Base-by-base conservation (phyloP, 371 early-diverging fungal species). In the Lichtheimia ramosa region DNA sequence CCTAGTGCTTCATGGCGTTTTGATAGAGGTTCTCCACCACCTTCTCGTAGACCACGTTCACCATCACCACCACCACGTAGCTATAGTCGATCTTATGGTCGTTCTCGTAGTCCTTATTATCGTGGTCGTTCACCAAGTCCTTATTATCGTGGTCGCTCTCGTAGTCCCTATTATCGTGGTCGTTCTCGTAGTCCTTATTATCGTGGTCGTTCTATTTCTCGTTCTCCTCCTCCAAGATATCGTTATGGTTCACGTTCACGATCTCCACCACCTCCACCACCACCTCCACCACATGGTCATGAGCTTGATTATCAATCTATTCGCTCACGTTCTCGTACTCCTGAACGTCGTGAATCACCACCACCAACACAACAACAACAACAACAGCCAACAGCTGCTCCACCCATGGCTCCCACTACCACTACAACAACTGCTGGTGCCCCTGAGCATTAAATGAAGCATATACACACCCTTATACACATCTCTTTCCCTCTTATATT, bases 31-130 rank as follows among this genome's bases (percentile, higher is more conserved):
- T 61, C 62, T 21, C 58, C 58, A 34, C 34, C 34, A 34, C 42
- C 77, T 91, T 48, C 95, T 91, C 13, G 90, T 93, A 25, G 92
- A 92, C 24, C 77, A 86, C 18, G 83, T n/a, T 67, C 67, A 13
- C 67, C 67, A 24, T 62, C 61, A 48, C 67, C 67, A 10, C 65
- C 61, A 41, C 67, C 67, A 15, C 65, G 61, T 27, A 55, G 67
- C 43, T 58, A 58, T 54, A 48, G 64, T 24, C 46, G 64, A 46
- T 51, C 56, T 43, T 54, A 54, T 46, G 59, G 63, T 18, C 55
- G 65, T 14, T 56, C 56, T 4, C 65, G 65, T 20, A 56, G 56
- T 20, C 65, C 65, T 10, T 65, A 58, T 50, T 57, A 58, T 28
- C 54, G 62, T 51, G 62, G 62, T 27, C 56, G 68, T 15, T 69